Base-by-base conservation (phyloP, 2,329 filamentous ascomycete species). In the Alternaria ethzedia region DNA sequence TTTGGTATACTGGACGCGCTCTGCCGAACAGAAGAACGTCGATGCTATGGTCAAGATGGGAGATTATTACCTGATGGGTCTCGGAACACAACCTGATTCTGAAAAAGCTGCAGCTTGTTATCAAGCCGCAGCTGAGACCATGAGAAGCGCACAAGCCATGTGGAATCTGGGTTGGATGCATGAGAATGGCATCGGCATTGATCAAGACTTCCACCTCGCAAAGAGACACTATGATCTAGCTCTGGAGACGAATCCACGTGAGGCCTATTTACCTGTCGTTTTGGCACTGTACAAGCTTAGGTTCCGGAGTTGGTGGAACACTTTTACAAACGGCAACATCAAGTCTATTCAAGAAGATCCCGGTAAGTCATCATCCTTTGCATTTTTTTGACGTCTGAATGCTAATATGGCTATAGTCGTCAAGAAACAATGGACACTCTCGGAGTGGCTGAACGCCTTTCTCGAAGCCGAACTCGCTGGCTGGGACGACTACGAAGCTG, bases 101-200 rank as follows among this genome's bases (percentile, higher is more conserved):
- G 90, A 94, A 71, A 97, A 97, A 79, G 96, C 96, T 6, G 94
- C 94, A 0, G 90, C 91, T 47, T 99, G 96, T 82, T 99, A 99
- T 74, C 91, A 92, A 57, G 92, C 93, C 5, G 96, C 96, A 2
- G 94, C 94, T 0, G 96, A 99, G 76, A 94, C 92, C 63, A 90
- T 95, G 70, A 91, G 94, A 75, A 97, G 93, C 71, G 96, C 95
- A 3, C 96, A 99, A 81, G 96, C 96, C 13, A 88, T 97, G 61
- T 99, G 94, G 88, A 98, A 99, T 74, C 85, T 99, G 13, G 96
- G 96, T 6, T 99, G 96, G 96, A 98, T 99, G 95, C 94, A 99
- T 75, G 96, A 99, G 81, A 97, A 98, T 75, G 96, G 96, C 8
- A 86, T 98, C 54, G 93, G 94, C 2, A 87, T 98, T 20, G 91